These are phyloP conservation scores for Aspergillus transmontanensis DNA, from an alignment of 2,329 filamentous ascomycete genomes.

Conservation along the genomic window DNA sequence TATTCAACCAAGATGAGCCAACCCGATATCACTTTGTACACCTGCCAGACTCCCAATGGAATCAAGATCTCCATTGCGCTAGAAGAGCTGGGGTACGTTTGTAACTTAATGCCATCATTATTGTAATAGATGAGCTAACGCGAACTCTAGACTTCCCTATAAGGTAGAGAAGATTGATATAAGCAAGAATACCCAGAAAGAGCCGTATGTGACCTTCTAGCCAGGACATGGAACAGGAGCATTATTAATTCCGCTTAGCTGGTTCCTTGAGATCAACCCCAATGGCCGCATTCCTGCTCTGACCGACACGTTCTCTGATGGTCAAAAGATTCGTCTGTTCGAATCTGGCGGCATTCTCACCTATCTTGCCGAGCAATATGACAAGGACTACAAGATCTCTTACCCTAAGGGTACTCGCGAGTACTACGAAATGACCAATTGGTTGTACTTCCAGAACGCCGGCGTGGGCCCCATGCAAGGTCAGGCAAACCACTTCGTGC, in stretches of 20 bases:
- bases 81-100: constrained; percentile 70
- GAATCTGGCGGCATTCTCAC: constrained; percentile 83
- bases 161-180: constrained; percentile 73
- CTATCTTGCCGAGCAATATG: constrained; percentile 81
- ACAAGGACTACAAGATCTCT: constrained; percentile 78
- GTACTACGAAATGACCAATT: constrained; percentile 77
- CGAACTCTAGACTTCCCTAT: constrained; percentile 64
- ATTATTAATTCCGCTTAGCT: constrained; percentile 44
- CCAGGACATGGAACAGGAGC: not conserved
- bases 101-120: not conserved
- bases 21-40: constrained; percentile 78
- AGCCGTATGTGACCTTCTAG: constrained; percentile 48
- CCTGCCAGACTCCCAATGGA: constrained; percentile 80
- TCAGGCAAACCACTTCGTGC: constrained; percentile 80
- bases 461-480: constrained; percentile 83
- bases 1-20: constrained; percentile 27
- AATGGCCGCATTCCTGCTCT: constrained; percentile 89
- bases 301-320: constrained; percentile 76
- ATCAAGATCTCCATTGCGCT: constrained; percentile 86
- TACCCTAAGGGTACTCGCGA: constrained; percentile 74
- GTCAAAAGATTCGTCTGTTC: constrained; percentile 73
- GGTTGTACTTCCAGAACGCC: constrained; percentile 77
- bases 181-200: constrained; percentile 75
- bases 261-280: constrained; percentile 90
- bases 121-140: constrained; percentile 18